Evolutionary conservation across 441 rosid genomes (phyloP).

Genomic region (Croton laevigatus): DNA sequence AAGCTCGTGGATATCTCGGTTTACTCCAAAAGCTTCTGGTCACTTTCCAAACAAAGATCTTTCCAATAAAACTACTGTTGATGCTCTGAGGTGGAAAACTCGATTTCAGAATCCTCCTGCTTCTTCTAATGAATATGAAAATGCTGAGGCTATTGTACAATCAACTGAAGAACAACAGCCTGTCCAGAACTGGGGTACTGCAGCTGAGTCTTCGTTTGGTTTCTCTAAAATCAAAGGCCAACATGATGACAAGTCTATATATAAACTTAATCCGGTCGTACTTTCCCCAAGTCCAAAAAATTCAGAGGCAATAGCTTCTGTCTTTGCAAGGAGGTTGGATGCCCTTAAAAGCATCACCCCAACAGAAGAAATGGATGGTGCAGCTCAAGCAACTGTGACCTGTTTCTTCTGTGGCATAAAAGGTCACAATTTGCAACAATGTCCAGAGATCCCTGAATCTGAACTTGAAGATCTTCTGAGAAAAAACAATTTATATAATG

Average conservation of each 20-base stretch:
- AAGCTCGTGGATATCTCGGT: conserved; percentile 77
- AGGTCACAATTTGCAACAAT: conserved; percentile 60
- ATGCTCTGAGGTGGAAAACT: conserved; percentile 25
- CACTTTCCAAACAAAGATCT: conserved; percentile 25
- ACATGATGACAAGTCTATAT: conserved; percentile 29
- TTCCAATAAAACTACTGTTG: conserved; percentile 10
- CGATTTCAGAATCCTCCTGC: conserved; percentile 20
- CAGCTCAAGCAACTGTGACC: conserved; percentile 28
- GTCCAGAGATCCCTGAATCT: conserved; percentile 54
- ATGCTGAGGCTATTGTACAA: conserved; percentile 23
- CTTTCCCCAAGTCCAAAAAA: conserved; percentile 41
- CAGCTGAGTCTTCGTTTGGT: conserved; percentile 32
- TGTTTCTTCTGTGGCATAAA: conserved; percentile 76
- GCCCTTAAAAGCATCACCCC: conserved; percentile 53
- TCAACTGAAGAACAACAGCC: conserved; percentile 18
- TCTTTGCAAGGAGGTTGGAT: conserved; percentile 70
- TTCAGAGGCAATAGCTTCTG: conserved; percentile 62
- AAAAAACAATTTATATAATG: conserved; percentile 36
- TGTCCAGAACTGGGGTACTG: conserved; percentile 21
- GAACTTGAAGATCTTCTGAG: conserved; percentile 57
- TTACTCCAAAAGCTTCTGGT: conserved; percentile 43
- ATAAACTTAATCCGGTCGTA: conserved; percentile 27
- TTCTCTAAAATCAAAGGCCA: conserved; percentile 28
- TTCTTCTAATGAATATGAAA: conserved; percentile 20
- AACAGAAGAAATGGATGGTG: conserved; percentile 33